Percentiles rank a stretch among this genome's conserved stretches.
phyloP scores from a whole-genome alignment of 2,329 filamentous ascomycete species.

The Cordyceps javanica region DNA sequence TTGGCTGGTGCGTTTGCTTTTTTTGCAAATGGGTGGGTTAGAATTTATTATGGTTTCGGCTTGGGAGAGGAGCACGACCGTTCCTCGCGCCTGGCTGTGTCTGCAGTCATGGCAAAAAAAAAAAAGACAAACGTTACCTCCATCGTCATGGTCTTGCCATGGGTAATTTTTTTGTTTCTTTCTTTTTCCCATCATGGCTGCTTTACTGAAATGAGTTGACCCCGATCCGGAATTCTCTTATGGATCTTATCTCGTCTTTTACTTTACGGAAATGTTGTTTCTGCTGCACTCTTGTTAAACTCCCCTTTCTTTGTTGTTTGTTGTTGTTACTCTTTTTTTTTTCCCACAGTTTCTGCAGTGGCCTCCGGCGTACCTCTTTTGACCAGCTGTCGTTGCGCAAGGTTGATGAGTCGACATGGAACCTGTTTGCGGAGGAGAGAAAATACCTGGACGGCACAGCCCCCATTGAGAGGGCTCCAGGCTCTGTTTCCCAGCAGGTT shows the following conservation, averaged over 20 bases:
- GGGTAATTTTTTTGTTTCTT: conserved; percentile 24
- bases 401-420: conserved; percentile 15
- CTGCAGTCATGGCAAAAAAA: conserved; percentile 4
- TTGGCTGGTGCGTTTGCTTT: conserved; percentile 11
- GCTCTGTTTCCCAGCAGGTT: conserved; percentile 9
- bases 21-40: conserved; percentile 10
- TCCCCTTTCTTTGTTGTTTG: background rate
- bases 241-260: conserved; percentile 15
- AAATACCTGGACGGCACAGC: background rate
- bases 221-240: conserved; percentile 5
- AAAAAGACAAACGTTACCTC: background rate
- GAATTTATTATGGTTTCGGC: conserved; percentile 7
- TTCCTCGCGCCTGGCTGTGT: conserved; percentile 6
- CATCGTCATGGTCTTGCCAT: conserved; percentile 27
- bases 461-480: conserved; percentile 10
- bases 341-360: conserved; percentile 15
- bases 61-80: conserved; percentile 4
- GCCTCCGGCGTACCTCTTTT: conserved; percentile 12
- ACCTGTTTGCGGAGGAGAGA: conserved; percentile 11
- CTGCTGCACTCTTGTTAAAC: conserved; percentile 16
- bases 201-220: conserved; percentile 11
- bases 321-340: conserved; percentile 13
- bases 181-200: conserved; percentile 10
- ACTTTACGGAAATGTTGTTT: conserved; percentile 25
- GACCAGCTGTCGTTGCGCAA: background rate